Percentiles rank a stretch among this genome's conserved stretches.
These are phyloP conservation scores for Neofusicoccum parvum DNA, from an alignment of 2,329 filamentous ascomycete species.

Conservation along the genomic window DNA sequence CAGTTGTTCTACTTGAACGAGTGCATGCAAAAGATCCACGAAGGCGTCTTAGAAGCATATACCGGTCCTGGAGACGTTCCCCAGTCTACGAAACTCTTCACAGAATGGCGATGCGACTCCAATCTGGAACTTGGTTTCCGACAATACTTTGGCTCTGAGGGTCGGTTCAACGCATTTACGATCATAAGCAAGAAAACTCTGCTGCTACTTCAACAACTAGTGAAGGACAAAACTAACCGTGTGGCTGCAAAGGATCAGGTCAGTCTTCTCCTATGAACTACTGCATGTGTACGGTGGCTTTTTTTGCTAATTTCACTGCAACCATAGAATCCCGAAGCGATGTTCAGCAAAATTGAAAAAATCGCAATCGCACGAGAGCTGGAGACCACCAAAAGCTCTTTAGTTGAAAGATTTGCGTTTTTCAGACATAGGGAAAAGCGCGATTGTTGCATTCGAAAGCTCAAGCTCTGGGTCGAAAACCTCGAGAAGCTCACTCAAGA, in stretches of 20 bases:
- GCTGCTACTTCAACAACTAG: not conserved
- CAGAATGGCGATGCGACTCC: not conserved
- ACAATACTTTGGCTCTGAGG: not conserved
- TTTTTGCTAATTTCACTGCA: too few relatives aligned
- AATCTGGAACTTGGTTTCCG: not conserved
- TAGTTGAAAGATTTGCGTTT: not conserved
- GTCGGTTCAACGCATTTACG: not conserved
- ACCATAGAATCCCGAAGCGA: not conserved
- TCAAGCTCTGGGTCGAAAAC: not conserved
- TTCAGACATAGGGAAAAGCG: not conserved
- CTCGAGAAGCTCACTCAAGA: not conserved
- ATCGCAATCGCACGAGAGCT: not conserved
- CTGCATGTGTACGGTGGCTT: too few relatives aligned
- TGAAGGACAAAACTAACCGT: not conserved
- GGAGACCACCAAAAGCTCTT: not conserved
- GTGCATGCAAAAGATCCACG: not conserved
- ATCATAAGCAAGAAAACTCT: not conserved
- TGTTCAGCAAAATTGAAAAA: not conserved
- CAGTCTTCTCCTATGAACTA: not conserved
- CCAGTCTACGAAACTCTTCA: not conserved
- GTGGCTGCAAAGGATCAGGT: not conserved
- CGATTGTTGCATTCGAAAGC: not conserved
- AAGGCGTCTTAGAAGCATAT: not conserved
- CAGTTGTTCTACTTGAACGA: not conserved
- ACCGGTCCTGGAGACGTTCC: not conserved